Base-by-base conservation (phyloP, 306 rosid genomes). In the Adenanthera pavonina region DNA sequence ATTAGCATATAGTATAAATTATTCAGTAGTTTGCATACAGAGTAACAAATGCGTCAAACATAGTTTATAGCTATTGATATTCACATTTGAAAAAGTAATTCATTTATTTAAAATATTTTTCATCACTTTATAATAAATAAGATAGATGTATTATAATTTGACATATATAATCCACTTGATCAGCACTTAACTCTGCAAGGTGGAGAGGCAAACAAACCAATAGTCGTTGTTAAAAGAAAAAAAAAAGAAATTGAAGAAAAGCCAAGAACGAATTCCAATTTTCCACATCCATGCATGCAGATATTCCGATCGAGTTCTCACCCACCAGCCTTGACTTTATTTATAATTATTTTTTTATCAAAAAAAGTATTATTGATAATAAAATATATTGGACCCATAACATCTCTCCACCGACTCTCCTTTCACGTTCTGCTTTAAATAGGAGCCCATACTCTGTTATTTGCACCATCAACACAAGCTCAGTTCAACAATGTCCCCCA, bases 321-420 rank as follows among this genome's bases (percentile, higher is more conserved):
- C 53, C 57, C 15, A 47, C 75, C 41, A 38, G 10, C 30, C 2
- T 17, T 16, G 41, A 70, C 59, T 7, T 33, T 19, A 20, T 12
- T 67, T 38, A 66, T 36, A 7, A 3, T 17, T 41, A 15, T 40
- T 3, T 62, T 33, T 13, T 5, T 5, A 17, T 17, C 8, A 40
- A 67, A 15, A 1, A 54, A 6, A 1, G 1, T 67, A 8, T 40
- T 25, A 0, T 8, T 40, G 3, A 9, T 67, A 67, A 40, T 66
- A 40, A 67, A 67, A 40, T 67, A 40, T 3, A 8, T 67, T n/a
- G 25, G 34, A 67, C n/a, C 51, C 34, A 65, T 25, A 64, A 7
- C 70, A 62, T 62, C 13, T 65, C 47, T 16, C 70, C 70, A 7
- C 70, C 70, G 25, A 65, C 70, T 65, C 47, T 19, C 12, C n/a